Evolutionary conservation across 805 yeast genomes (phyloP).

Genomic region (Wickerhamiella azymoides): DNA sequence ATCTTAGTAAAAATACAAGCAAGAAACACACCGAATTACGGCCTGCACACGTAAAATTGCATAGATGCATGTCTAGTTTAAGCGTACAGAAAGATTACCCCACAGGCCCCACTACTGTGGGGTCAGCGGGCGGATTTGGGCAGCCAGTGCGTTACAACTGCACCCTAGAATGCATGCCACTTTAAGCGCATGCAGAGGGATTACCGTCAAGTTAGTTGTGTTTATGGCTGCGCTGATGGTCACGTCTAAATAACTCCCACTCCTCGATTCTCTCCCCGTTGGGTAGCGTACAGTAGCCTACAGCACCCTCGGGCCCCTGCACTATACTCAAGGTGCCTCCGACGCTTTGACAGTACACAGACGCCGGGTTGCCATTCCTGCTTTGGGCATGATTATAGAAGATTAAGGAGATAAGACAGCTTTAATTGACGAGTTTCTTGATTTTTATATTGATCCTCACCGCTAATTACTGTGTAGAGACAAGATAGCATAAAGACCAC

Average conservation of each 20-base stretch:
- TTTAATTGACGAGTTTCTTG: no score
- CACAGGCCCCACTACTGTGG: no score
- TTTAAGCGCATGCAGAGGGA: not conserved
- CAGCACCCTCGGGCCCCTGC: not conserved
- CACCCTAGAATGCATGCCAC: not conserved
- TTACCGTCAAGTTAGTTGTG: not conserved
- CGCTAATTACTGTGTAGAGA: no score
- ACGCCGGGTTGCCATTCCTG: not conserved
- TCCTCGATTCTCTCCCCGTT: not conserved
- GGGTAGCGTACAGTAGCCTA: not conserved
- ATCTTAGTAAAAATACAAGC: no score
- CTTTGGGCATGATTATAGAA: not conserved
- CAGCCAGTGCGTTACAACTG: no score
- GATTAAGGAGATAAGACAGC: not conserved
- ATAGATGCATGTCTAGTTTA: no score
- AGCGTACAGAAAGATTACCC: no score
- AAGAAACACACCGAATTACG: no score
- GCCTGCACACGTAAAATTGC: no score
- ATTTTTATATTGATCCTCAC: no score
- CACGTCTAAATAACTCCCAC: not conserved
- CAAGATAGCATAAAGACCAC: no score
- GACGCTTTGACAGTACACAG: not conserved
- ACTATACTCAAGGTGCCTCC: not conserved
- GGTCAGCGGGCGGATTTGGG: no score
- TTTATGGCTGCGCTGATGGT: not conserved